Evolutionary conservation across 176 grass and related monocot genomes (phyloP), one percentile per base, ranked within the genome.

Genomic region (Saccharum spontaneum): DNA sequence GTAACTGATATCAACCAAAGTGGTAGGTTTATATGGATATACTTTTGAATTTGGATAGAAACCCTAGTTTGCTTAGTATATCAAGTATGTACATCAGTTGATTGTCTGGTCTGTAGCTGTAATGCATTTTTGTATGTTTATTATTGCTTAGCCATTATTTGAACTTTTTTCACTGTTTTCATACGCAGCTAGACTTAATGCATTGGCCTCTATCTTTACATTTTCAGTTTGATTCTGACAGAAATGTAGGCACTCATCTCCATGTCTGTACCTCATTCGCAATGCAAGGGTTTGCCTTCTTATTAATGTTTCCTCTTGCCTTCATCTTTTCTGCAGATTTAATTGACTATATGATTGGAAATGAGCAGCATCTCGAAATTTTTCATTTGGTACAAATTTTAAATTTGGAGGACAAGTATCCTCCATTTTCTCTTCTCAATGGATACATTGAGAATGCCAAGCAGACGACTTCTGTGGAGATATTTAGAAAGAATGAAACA

Each of bases 331-430:
- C 26, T 87, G 78, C 72, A 88, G 87, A 92, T 48, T 68, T 92
- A 76, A 89, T 92, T 80, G 73, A 86, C 45, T 83, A 92, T 64
- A 31, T 92, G 83, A 46, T 86, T 71, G 44, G 50, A 85, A 86
- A 86, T 78, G 87, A 79, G 26, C 65, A 67, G 44, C 50, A 86
- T 3, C 41, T 92, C 1, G 54, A 79, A 15, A 69, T 37, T 61
- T 23, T 89, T 41, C 71, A 33, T 63, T 79, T 92, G 14, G 70
- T 45, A 5, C 31, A 86, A 64, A 43, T 7, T 86, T 78, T 86
- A 68, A 70, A 86, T 24, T 71, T 71, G 69, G 39, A 71, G 69
- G 38, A 71, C 39, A 71, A 5, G 5, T 71, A 24, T 44, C 39
- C 67, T 70, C 37, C 13, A 26, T 12, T 23, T 44, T 71, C 69